Conservation (phyloP, 805 yeast genomes). For the Kuraishia piskuri region DNA sequence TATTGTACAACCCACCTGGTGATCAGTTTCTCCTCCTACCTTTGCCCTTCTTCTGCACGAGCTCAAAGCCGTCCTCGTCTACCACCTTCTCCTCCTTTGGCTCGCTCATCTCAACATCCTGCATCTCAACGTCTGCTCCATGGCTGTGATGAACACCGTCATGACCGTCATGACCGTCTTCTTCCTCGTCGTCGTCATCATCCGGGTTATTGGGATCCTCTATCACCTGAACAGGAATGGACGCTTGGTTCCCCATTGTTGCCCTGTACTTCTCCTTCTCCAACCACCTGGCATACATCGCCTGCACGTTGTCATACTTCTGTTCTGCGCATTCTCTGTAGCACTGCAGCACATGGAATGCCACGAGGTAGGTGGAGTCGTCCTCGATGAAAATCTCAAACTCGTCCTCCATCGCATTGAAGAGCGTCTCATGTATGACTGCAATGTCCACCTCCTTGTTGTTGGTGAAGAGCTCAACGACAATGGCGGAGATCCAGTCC, state of each 20-base stretch:
- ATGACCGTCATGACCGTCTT: conserved; percentile 36
- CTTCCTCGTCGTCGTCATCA: conserved; percentile 36
- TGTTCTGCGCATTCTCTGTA: conserved; percentile 55
- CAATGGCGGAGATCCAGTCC: conserved; percentile 86
- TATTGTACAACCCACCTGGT: background rate
- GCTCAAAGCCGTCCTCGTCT: conserved; percentile 92
- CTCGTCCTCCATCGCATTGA: conserved; percentile 91
- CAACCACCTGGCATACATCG: conserved; percentile 49
- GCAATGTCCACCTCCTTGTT: conserved; percentile 64
- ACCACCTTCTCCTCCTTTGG: conserved; percentile 50
- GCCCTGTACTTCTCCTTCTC: conserved; percentile 36
- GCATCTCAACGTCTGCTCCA: conserved; percentile 26
- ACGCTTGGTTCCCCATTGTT: conserved; percentile 12
- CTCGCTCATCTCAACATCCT: conserved; percentile 26
- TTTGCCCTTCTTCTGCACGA: conserved; percentile 71
- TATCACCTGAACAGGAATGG: conserved; percentile 33
- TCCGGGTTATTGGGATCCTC: conserved; percentile 61
- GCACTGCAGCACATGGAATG: conserved; percentile 51
- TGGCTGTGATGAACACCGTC: conserved; percentile 16
- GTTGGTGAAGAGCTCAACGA: conserved; percentile 65
- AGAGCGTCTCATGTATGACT: conserved; percentile 74
- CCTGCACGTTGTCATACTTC: conserved; percentile 49
- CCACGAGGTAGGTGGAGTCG: conserved; percentile 73
- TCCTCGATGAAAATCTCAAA: conserved; percentile 86
- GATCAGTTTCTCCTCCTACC: conserved; percentile 22